phyloP scores from a whole-genome alignment of 345 rosid genomes.

The Viola odorata region DNA sequence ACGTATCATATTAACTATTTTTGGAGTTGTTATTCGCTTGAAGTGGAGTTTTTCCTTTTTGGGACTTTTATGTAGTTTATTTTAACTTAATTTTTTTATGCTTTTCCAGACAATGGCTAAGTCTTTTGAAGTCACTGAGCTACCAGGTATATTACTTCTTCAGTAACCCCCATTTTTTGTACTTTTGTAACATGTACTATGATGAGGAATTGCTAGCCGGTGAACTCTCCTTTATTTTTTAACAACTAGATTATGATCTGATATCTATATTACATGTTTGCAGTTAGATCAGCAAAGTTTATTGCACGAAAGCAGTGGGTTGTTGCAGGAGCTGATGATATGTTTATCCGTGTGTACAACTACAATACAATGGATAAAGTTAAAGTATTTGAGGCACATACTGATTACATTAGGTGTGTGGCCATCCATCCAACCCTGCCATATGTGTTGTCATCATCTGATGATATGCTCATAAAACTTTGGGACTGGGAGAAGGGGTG shows the following conservation, averaged over 20 bases:
- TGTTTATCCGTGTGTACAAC: constrained; percentile 82
- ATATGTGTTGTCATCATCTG: constrained; percentile 86
- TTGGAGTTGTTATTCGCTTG: not conserved
- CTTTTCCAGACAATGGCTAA: constrained; percentile 63
- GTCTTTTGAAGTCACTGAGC: constrained; percentile 80
- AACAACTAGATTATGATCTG: not conserved
- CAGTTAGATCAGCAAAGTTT: constrained; percentile 97
- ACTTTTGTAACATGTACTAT: not conserved
- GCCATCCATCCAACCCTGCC: constrained; percentile 94
- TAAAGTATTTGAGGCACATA: constrained; percentile 95
- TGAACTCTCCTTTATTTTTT: too few species aligned
- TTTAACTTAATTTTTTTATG: not conserved
- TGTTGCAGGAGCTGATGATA: constrained; percentile 94
- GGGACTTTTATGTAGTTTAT: too few species aligned
- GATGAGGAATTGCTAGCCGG: not conserved
- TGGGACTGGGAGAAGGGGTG: constrained; percentile 99
- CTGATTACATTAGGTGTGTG: constrained; percentile 90
- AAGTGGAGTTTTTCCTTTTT: not conserved
- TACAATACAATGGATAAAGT: constrained; percentile 89
- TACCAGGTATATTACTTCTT: constrained; percentile 52
- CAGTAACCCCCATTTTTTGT: too few species aligned
- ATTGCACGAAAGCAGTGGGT: constrained; percentile 85
- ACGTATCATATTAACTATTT: too few species aligned
- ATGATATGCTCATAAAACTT: constrained; percentile 97
- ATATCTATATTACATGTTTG: constrained; percentile 7